Percentiles rank a stretch among this genome's conserved stretches.
phyloP scores from a whole-genome alignment of 768 basidiomycete species.

The Naganishia randhawae region DNA sequence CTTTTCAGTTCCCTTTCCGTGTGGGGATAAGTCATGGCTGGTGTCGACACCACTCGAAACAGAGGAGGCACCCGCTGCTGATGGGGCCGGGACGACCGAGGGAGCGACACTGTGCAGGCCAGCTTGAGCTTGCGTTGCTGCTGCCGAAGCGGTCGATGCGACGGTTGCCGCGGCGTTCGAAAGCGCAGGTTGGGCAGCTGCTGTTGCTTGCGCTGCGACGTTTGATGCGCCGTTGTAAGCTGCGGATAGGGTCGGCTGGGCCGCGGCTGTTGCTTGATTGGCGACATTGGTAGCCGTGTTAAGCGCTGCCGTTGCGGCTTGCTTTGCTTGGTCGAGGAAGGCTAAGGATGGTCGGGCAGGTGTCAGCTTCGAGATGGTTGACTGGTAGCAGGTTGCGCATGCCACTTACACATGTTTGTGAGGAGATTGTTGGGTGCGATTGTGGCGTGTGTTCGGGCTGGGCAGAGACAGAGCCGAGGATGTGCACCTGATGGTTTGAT shows the following conservation, averaged over 20 bases:
- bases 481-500: background rate
- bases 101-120: slow-evolving; percentile 43
- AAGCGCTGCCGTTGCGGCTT: too few relatives aligned
- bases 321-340: slow-evolving; percentile 47
- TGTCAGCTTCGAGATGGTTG: background rate
- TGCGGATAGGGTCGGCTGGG: background rate
- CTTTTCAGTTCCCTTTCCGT: slow-evolving; percentile 42
- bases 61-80: background rate
- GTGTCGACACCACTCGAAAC: slow-evolving; percentile 37
- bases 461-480: too few relatives aligned
- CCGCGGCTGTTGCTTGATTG: slow-evolving; percentile 12
- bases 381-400: background rate
- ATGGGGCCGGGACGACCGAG: slow-evolving; percentile 41
- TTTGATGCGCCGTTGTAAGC: background rate
- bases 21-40: slow-evolving; percentile 40
- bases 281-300: too few relatives aligned
- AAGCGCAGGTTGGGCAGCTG: slow-evolving; percentile 23
- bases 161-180: slow-evolving; percentile 34
- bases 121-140: slow-evolving; percentile 38
- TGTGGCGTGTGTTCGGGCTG: background rate
- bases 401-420: slow-evolving; percentile 1
- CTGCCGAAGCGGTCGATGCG: slow-evolving; percentile 35
- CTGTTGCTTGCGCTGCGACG: background rate
- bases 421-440: background rate
- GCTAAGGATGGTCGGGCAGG: slow-evolving; percentile 1